Evolutionary conservation across 164 flowering plant species (phyloP), one percentile per base, ranked within the genome.

Genomic region (Vitis labrusca): DNA sequence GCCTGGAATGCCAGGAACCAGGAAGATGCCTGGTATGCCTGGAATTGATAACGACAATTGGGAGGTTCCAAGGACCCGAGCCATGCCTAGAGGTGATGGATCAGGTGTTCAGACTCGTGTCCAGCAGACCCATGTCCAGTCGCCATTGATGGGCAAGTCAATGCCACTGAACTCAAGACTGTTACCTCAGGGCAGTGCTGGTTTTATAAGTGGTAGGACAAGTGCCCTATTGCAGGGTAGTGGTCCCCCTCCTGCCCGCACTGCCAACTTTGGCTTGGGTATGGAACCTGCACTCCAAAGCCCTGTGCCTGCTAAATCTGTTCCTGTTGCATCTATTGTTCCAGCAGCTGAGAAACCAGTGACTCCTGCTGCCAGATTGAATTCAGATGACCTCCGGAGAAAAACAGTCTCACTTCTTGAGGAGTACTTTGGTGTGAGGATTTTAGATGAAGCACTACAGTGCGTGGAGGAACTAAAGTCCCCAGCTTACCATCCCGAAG

Each of bases 1-100:
- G 97, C 98, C 97, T 63, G 99, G 98, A 32, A 91, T 95, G 96
- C 99, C 99, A 12, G 98, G 98, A 62, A 53, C 84, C 1, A 81
- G 94, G 78, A 91, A 77, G 79, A 92, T 91, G 94, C 97, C 97
- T 70, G 97, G 97, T 51, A 84, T 89, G 93, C 98, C 98, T 10
- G 97, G 89, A 50, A 69, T 84, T 1, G 97, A 90, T 57, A 85
- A 82, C 73, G 94, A 93, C 69, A 89, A 89, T 58, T 96, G 99
- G 99, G 98, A 93, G 81, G 82, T 91, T 17, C 90, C 85, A 1
- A 79, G 95, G 70, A 74, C 68, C 47, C 81, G 95, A 6, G 80
- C 94, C 29, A 84, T 84, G 86, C 78, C 88, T 1, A 85, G 79
- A 76, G 89, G 82, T 44, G 89, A 86, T 69, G 78, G 63, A 51